phyloP scores from a whole-genome alignment of 2,329 filamentous ascomycete species.

The Hymenotorrendiella dingleyae region DNA sequence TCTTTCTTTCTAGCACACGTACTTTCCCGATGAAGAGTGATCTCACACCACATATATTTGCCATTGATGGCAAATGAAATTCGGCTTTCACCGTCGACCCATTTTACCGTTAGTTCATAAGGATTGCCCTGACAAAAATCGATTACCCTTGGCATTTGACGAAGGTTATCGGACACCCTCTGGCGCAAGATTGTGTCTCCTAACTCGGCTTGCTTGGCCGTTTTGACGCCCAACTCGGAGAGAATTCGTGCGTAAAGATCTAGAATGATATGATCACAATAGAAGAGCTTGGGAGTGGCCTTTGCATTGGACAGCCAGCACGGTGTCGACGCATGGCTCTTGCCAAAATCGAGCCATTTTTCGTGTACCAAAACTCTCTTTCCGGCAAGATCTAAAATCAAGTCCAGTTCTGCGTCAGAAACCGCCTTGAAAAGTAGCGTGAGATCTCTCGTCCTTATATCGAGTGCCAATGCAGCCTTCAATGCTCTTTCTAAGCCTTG shows the following conservation, averaged over 20 bases:
- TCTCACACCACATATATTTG: conserved; percentile 4
- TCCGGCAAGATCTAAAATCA: conserved; percentile 4
- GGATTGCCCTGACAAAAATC: neutral
- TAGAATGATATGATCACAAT: conserved; percentile 12
- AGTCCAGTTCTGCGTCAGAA: conserved; percentile 13
- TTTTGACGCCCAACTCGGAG: neutral
- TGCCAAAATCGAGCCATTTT: conserved; percentile 21
- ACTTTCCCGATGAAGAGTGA: conserved; percentile 15
- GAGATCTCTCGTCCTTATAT: conserved; percentile 12
- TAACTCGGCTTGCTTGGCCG: too few relatives aligned
- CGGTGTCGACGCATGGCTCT: conserved; percentile 6
- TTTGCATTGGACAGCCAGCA: conserved; percentile 5
- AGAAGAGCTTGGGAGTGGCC: neutral
- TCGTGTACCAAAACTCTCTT: conserved; percentile 19
- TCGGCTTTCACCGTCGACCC: conserved; percentile 1
- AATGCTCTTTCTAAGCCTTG: conserved; percentile 13
- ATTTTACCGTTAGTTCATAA: conserved; percentile 4
- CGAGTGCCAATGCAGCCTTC: conserved; percentile 15
- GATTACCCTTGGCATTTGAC: conserved; percentile 12
- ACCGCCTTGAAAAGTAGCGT: conserved; percentile 19
- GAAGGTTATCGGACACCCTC: conserved; percentile 8
- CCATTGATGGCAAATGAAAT: conserved; percentile 2
- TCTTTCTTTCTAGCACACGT: conserved; percentile 7
- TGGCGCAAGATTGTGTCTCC: neutral
- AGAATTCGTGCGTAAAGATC: conserved; percentile 6